These are phyloP conservation scores for Theobroma cacao DNA, from an alignment of 345 rosid species.

Conservation along the genomic window DNA sequence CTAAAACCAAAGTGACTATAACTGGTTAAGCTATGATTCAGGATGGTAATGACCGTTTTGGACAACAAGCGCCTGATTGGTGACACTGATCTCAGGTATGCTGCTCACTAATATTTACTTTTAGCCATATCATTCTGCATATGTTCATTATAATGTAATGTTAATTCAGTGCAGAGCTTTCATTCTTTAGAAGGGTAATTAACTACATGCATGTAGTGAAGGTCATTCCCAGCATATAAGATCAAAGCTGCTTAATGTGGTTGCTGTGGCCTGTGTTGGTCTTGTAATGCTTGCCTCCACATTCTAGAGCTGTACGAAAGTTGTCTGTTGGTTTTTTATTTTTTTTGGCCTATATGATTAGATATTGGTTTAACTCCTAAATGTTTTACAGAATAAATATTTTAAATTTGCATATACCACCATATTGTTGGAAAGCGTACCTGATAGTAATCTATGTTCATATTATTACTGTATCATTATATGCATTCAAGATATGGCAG, in stretches of 20 bases:
- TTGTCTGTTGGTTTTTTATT: neutral
- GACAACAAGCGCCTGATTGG: conserved; percentile 8
- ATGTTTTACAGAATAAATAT: neutral
- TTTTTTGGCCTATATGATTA: neutral
- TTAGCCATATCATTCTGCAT: neutral
- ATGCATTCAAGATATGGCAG: neutral
- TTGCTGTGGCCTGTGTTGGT: neutral
- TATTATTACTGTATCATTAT: neutral
- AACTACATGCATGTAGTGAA: neutral
- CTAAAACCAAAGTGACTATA: conserved; percentile 45
- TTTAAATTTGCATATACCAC: neutral
- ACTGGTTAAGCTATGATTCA: conserved; percentile 30
- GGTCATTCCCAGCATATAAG: neutral
- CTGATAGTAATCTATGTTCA: neutral
- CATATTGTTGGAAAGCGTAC: neutral
- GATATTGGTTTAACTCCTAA: neutral
- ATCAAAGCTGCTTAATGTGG: neutral
- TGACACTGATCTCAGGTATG: conserved; percentile 28
- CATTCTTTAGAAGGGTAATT: neutral
- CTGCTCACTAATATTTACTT: conserved; percentile 1
- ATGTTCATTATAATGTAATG: neutral
- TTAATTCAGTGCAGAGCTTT: neutral
- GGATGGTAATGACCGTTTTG: conserved; percentile 10
- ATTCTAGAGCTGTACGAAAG: neutral
- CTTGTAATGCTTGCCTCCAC: neutral